Conservation (phyloP, 208 protist genomes). For the Trypanosoma conorhini region DNA sequence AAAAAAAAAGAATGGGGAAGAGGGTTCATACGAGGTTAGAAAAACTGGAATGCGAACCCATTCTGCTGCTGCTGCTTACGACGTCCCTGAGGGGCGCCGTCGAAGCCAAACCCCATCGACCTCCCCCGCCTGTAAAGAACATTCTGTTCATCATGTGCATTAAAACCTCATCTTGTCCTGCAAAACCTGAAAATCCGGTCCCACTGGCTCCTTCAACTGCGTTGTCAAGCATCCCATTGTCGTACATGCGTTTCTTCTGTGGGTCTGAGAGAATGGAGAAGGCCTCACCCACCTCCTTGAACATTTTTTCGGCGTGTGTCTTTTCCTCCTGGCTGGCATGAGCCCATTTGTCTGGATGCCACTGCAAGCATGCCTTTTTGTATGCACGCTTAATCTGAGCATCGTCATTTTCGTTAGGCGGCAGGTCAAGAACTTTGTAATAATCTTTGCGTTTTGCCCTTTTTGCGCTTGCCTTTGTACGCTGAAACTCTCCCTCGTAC, state of each 20-base stretch:
- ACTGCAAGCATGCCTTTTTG: constrained; percentile 36
- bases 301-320: constrained; percentile 43
- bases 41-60: constrained; percentile 33
- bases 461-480: constrained; percentile 61
- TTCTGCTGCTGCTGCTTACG: constrained; percentile 6
- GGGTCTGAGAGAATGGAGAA: constrained; percentile 88
- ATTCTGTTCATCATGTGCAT: constrained; percentile 78
- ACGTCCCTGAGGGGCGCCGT: constrained; percentile 16
- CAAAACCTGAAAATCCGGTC: constrained; percentile 3
- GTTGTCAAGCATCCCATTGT: constrained; percentile 87
- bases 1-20: background rate
- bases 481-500: constrained; percentile 62
- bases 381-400: constrained; percentile 59
- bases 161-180: constrained; percentile 34
- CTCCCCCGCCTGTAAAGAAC: constrained; percentile 42
- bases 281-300: constrained; percentile 56
- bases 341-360: constrained; percentile 67
- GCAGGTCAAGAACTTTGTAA: constrained; percentile 89
- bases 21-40: constrained; percentile 5
- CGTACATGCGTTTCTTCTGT: constrained; percentile 89
- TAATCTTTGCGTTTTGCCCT: constrained; percentile 88
- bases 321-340: constrained; percentile 41
- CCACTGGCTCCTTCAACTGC: constrained; percentile 61
- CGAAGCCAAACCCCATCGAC: constrained; percentile 22
- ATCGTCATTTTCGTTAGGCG: constrained; percentile 35